phyloP scores from a whole-genome alignment of 2,329 filamentous ascomycete genomes.

The Sordariomycetes sp. region DNA sequence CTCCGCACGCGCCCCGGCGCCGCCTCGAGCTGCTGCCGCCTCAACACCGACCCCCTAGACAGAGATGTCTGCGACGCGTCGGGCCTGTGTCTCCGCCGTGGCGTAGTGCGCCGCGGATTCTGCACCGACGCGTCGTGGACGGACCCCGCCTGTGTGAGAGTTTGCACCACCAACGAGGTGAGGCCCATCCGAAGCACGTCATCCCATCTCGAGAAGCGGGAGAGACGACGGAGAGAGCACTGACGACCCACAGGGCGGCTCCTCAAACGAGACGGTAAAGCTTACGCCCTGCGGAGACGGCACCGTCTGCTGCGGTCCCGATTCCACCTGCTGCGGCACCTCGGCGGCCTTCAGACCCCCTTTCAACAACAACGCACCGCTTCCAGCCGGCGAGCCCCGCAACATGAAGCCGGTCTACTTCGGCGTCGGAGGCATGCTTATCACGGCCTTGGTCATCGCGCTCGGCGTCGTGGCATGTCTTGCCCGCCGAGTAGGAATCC shows the following conservation, averaged over 20 bases:
- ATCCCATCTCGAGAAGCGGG: neutral
- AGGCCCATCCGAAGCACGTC: neutral
- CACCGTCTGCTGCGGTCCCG: conserved; percentile 17
- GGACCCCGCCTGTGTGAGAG: conserved; percentile 15
- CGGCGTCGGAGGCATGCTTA: conserved; percentile 11
- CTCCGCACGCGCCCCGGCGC: conserved; percentile 13
- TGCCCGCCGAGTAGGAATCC: conserved; percentile 9
- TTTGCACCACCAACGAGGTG: conserved; percentile 11
- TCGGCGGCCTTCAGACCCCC: conserved; percentile 7
- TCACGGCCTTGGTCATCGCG: conserved; percentile 9
- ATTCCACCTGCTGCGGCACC: conserved; percentile 16
- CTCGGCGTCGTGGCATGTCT: conserved; percentile 9
- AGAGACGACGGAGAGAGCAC: conserved; percentile 4
- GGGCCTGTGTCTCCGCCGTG: conserved; percentile 14
- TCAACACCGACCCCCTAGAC: conserved; percentile 11
- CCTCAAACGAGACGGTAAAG: conserved; percentile 11
- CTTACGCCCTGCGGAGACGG: conserved; percentile 15
- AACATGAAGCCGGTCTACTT: conserved; percentile 10
- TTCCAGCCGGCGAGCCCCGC: neutral
- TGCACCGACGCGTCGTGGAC: conserved; percentile 18
- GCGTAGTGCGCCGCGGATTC: conserved; percentile 13
- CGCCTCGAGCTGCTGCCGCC: conserved; percentile 16
- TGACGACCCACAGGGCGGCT: conserved; percentile 10
- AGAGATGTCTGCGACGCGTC: conserved; percentile 14
- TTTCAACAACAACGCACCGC: conserved; percentile 13